phyloP scores from a whole-genome alignment of 169 alveolate species.

The Plasmodium coatneyi region DNA sequence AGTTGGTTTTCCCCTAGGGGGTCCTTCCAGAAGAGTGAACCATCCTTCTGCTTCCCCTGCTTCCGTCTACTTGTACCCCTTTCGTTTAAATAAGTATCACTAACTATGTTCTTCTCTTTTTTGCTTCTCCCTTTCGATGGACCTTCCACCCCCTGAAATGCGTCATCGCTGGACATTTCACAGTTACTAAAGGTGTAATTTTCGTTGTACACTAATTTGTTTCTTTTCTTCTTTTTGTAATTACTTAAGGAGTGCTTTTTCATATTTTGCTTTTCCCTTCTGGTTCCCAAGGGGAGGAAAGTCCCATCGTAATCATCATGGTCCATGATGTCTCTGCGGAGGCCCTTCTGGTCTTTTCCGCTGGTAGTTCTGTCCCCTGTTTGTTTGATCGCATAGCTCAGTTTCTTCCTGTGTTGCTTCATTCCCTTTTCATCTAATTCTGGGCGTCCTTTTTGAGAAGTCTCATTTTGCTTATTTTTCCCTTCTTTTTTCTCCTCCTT shows the following conservation, averaged over 20 bases:
- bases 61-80: background rate
- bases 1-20: background rate
- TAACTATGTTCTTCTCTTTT: slow-evolving; percentile 1
- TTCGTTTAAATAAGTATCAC: slow-evolving; percentile 13
- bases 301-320: background rate
- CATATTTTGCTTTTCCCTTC: background rate
- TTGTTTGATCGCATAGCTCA: background rate
- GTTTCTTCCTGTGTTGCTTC: background rate
- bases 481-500: background rate
- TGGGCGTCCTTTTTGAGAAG: background rate
- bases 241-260: background rate
- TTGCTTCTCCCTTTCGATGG: background rate
- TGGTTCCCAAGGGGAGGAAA: background rate
- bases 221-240: slow-evolving; percentile 12
- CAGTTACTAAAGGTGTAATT: slow-evolving; percentile 12
- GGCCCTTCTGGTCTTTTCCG: background rate
- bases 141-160: background rate
- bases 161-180: background rate
- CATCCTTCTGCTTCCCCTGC: slow-evolving; percentile 7
- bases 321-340: background rate
- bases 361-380: background rate
- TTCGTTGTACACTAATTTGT: slow-evolving; percentile 9
- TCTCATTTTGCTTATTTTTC: background rate
- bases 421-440: background rate
- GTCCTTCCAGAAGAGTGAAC: background rate